These are phyloP conservation scores for Fusarium gaditjirri DNA, from an alignment of 2,329 filamentous ascomycete genomes.

Conservation along the genomic window DNA sequence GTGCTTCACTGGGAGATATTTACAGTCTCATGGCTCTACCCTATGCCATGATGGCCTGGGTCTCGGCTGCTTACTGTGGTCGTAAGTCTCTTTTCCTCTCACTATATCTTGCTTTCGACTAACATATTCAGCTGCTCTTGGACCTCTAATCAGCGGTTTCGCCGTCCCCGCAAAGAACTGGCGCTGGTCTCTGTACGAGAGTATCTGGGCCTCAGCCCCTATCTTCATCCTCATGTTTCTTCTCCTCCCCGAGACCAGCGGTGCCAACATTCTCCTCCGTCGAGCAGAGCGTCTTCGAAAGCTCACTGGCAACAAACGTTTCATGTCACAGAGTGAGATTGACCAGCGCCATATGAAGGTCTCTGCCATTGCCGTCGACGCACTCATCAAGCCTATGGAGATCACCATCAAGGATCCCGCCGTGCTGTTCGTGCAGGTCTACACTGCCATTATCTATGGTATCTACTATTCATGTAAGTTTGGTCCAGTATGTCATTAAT, in stretches of 20 bases:
- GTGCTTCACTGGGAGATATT: constrained; percentile 63
- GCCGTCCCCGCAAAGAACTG: constrained; percentile 66
- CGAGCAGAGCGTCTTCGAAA: constrained; percentile 71
- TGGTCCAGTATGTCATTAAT: too few species aligned
- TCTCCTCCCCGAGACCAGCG: constrained; percentile 72
- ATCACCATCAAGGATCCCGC: constrained; percentile 71
- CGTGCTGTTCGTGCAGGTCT: constrained; percentile 70
- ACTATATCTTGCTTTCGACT: background rate
- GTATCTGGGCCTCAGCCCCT: constrained; percentile 69
- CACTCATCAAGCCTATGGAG: constrained; percentile 69
- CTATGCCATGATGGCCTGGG: constrained; percentile 70
- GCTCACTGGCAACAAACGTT: constrained; percentile 64
- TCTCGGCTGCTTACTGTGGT: constrained; percentile 61
- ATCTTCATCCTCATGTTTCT: constrained; percentile 70
- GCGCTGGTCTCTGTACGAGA: constrained; percentile 74
- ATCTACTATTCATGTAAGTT: constrained; percentile 66
- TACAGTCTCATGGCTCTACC: constrained; percentile 66
- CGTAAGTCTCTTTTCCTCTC: constrained; percentile 42
- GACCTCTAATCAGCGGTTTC: constrained; percentile 70
- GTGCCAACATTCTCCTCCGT: constrained; percentile 68
- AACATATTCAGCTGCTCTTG: constrained; percentile 60
- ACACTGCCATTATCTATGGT: constrained; percentile 70
- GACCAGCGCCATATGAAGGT: constrained; percentile 66
- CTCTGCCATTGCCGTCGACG: constrained; percentile 60
- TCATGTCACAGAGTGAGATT: constrained; percentile 72